Conservation (phyloP, 257 asterid species). For the Ocimum tenuiflorum region DNA sequence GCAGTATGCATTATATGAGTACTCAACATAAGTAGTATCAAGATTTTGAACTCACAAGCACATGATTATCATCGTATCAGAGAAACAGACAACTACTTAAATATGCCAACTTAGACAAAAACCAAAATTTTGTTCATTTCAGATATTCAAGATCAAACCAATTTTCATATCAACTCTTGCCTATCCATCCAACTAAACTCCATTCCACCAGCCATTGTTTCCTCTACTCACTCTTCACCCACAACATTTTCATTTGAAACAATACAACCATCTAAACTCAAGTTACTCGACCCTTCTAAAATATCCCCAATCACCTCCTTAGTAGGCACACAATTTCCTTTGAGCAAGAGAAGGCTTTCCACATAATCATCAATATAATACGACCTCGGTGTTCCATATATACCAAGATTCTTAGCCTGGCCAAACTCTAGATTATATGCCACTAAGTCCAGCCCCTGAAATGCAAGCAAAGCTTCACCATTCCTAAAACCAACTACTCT, state of each 20-base stretch:
- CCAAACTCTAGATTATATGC: slow-evolving; percentile 23
- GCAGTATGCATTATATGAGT: background rate
- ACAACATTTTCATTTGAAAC: background rate
- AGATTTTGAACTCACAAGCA: background rate
- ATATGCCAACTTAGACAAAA: background rate
- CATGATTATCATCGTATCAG: background rate
- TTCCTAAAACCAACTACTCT: slow-evolving; percentile 38
- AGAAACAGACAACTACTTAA: background rate
- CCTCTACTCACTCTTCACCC: background rate
- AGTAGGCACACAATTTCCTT: background rate
- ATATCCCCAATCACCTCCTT: background rate
- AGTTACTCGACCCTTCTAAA: background rate
- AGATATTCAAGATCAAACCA: background rate
- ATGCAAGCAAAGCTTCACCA: slow-evolving; percentile 38
- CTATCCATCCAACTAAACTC: background rate
- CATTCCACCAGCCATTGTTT: background rate
- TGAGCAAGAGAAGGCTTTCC: slow-evolving; percentile 43
- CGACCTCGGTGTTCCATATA: slow-evolving; percentile 33
- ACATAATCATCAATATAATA: slow-evolving; percentile 31
- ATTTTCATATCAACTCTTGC: background rate
- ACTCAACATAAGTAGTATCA: background rate
- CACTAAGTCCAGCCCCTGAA: slow-evolving; percentile 22
- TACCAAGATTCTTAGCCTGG: slow-evolving; percentile 23
- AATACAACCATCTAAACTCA: background rate
- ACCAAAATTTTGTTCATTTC: too few relatives aligned